Conservation (phyloP, 2,329 filamentous ascomycete genomes). For the Cadophora sp. region DNA sequence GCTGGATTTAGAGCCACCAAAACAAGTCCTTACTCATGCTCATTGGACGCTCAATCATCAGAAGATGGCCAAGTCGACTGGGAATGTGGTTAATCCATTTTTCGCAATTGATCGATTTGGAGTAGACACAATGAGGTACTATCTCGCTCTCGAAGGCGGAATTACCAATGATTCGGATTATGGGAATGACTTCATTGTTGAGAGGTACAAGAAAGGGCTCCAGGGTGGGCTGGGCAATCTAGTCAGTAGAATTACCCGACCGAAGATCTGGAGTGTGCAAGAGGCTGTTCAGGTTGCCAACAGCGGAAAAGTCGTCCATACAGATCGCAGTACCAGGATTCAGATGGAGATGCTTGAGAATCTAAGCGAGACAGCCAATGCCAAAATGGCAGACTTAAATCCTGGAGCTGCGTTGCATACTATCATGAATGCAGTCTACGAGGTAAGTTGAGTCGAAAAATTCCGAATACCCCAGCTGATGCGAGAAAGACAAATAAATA, state of each 20-base stretch:
- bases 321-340: conserved; percentile 30
- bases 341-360: conserved; percentile 51
- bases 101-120: conserved; percentile 90
- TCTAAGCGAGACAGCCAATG: conserved; percentile 51
- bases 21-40: conserved; percentile 83
- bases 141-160: conserved; percentile 81
- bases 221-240: conserved; percentile 83
- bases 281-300: conserved; percentile 51
- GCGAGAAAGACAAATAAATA: conserved; percentile 69
- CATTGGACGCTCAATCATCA: conserved; percentile 92
- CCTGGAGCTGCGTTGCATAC: conserved; percentile 68
- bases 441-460: conserved; percentile 52
- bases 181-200: conserved; percentile 76
- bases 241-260: conserved; percentile 70
- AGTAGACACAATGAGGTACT: conserved; percentile 87
- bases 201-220: conserved; percentile 80
- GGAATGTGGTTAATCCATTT: conserved; percentile 94
- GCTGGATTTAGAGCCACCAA: conserved; percentile 78
- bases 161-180: conserved; percentile 83
- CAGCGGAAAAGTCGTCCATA: conserved; percentile 14
- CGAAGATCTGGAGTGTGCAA: conserved; percentile 72
- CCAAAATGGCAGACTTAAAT: conserved; percentile 68
- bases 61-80: conserved; percentile 97
- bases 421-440: conserved; percentile 67
- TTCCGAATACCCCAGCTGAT: conserved; percentile 18